Evolutionary conservation across 1,284 basidiomycete genomes (phyloP), one percentile per base, ranked within the genome.

Genomic region (Leccinum angustisporum): DNA sequence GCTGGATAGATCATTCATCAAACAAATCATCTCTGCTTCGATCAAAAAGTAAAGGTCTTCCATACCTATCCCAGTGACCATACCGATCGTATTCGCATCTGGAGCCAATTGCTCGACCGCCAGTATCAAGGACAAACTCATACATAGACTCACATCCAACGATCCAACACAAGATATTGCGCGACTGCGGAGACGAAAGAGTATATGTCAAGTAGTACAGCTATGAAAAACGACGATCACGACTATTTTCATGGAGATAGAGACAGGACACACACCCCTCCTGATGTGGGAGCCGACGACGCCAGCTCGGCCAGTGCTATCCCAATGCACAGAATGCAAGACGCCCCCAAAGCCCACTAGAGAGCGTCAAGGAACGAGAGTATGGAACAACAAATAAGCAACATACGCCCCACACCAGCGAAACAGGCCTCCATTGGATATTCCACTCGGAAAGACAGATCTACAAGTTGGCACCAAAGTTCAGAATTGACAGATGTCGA

Each of bases 221-320:
- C 21, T 25, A 25, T 3, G 21, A 25, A 25, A 25, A 25, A 25
- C 21, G 21, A 25, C 21, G 21, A 25, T 25, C 21, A 25, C 21
- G 21, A 3, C 21, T 25, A 25, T 2, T 25, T 25, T 25, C 21
- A 25, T 25, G 21, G 21, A 25, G 21, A 25, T 25, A 25, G 21
- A 25, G 21, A 3, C 21, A 25, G 21, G 21, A 25, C 21, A 25
- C 21, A 3, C 21, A 25, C 21, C 21, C 21, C 21, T 25, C 21
- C 21, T 25, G 21, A 25, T 25, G 21, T 25, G 21, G 21, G 21
- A 25, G 21, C 21, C 21, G 21, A 25, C 21, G 21, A 25, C 21
- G 21, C 21, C 6, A 91, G 78, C 66, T 92, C 90, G 1, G 82
- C 90, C 79, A 93, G 84, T 3, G 87, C 79, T 63, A 91, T 75